A percentile compares a stretch with the other conserved stretches of the same genome.
phyloP scores from a whole-genome alignment of 73 alveolate species.

The Stentor roeselii region DNA sequence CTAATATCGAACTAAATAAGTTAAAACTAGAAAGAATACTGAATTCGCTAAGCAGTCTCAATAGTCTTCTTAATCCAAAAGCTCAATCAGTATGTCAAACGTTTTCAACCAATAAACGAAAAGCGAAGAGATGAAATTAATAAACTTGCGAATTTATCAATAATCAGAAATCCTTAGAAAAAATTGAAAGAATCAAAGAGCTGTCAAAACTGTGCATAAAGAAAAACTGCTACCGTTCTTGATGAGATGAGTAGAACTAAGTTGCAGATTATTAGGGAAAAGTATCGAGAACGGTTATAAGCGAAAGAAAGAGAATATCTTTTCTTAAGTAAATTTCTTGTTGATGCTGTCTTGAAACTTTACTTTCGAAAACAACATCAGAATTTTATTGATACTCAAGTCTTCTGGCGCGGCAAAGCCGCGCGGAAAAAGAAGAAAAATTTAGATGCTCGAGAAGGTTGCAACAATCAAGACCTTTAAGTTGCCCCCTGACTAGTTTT shows the following conservation, averaged over 20 bases:
- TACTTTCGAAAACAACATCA: background rate
- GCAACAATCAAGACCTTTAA: background rate
- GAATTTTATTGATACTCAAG: background rate
- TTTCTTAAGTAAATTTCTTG: conserved; percentile 14
- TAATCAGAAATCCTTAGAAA: background rate
- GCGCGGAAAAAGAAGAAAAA: background rate
- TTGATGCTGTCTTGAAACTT: conserved; percentile 2
- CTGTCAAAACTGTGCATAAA: background rate
- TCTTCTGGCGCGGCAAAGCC: background rate
- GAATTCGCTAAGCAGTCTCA: no score
- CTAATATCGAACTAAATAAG: no score
- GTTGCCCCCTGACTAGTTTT: background rate
- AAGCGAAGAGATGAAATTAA: no score
- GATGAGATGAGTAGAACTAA: background rate
- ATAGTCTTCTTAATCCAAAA: no score
- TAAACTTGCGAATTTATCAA: no score
- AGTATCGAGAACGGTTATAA: background rate
- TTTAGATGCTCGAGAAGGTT: background rate
- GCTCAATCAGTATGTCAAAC: no score
- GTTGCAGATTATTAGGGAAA: background rate
- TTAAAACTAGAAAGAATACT: no score
- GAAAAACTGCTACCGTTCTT: background rate
- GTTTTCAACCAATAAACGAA: no score
- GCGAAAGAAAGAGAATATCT: conserved; percentile 28
- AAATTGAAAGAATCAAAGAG: conserved; percentile 22